phyloP scores from a whole-genome alignment of 2,329 filamentous ascomycete genomes.

The Tolypocladium capitatum region DNA sequence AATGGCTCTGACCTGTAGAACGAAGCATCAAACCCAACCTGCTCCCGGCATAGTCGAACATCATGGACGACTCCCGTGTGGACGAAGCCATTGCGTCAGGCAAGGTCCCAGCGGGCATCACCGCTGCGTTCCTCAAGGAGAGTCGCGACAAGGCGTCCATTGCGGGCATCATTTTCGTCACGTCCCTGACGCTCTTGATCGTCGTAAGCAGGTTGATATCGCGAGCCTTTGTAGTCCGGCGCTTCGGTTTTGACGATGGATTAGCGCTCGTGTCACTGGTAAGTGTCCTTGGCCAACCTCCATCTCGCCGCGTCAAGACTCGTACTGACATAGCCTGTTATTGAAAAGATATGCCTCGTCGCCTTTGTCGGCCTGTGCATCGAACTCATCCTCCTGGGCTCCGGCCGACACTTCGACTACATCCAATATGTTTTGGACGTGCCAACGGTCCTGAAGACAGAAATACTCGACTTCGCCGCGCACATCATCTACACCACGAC shows the following conservation, averaged over 20 bases:
- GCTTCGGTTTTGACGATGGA: conserved; percentile 24
- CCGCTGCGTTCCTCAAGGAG: conserved; percentile 21
- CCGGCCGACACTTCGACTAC: conserved; percentile 30
- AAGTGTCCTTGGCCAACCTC: conserved; percentile 4
- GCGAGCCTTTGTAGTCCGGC: conserved; percentile 20
- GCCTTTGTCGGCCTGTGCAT: conserved; percentile 29
- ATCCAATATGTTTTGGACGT: conserved; percentile 32
- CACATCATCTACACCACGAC: conserved; percentile 39
- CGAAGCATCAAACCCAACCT: too few species aligned
- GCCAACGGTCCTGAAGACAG: conserved; percentile 24
- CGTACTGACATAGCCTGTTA: conserved; percentile 1
- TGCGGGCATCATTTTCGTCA: conserved; percentile 24
- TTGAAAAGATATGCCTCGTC: conserved; percentile 21
- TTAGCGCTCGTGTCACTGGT: conserved; percentile 23
- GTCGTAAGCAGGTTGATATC: conserved; percentile 21
- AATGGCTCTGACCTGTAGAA: too few species aligned
- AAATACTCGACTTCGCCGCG: conserved; percentile 34
- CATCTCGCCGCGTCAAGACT: not conserved
- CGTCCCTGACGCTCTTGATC: conserved; percentile 18
- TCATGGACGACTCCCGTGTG: conserved; percentile 14
- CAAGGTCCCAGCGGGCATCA: conserved; percentile 20
- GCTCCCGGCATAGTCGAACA: not conserved
- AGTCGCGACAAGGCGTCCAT: conserved; percentile 23
- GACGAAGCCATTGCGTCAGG: conserved; percentile 20
- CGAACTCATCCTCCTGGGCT: conserved; percentile 31